These are phyloP conservation scores for Hypomyces perniciosus DNA, from an alignment of 2,329 filamentous ascomycete genomes.

Conservation along the genomic window DNA sequence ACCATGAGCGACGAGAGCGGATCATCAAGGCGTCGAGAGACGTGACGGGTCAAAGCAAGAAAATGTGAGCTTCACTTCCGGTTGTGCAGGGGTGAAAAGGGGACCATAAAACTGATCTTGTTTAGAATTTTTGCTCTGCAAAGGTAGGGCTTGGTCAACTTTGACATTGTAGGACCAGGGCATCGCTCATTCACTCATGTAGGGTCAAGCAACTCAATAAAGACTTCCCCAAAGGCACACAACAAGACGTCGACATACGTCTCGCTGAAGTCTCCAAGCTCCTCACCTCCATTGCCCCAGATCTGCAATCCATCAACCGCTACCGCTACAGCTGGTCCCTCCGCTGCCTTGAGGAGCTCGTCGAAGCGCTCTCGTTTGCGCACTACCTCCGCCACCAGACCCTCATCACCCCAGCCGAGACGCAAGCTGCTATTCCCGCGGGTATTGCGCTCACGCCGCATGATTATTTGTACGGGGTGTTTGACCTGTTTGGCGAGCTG, in stretches of 20 bases:
- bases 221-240: constrained; percentile 61
- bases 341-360: constrained; percentile 85
- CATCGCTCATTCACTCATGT: neutral
- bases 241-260: constrained; percentile 63
- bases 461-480: constrained; percentile 86
- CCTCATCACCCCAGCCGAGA: constrained; percentile 63
- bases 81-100: neutral
- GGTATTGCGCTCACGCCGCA: constrained; percentile 64
- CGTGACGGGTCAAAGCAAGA: constrained; percentile 91
- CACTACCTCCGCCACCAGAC: constrained; percentile 77
- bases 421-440: constrained; percentile 41
- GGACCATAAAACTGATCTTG: neutral
- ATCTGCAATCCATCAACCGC: constrained; percentile 72
- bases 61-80: constrained; percentile 59
- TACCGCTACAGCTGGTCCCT: constrained; percentile 77
- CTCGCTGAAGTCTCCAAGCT: constrained; percentile 64
- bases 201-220: constrained; percentile 60
- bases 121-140: constrained; percentile 35
- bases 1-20: constrained; percentile 85
- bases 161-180: too few relatives aligned
- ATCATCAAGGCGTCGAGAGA: constrained; percentile 89
- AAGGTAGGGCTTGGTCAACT: constrained; percentile 23
- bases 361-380: constrained; percentile 84
- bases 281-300: constrained; percentile 61
- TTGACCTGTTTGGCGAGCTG: constrained; percentile 90